A percentile compares a stretch with the other conserved stretches of the same genome.
Conservation (phyloP, 441 rosid species). For the Sinapis alba region DNA sequence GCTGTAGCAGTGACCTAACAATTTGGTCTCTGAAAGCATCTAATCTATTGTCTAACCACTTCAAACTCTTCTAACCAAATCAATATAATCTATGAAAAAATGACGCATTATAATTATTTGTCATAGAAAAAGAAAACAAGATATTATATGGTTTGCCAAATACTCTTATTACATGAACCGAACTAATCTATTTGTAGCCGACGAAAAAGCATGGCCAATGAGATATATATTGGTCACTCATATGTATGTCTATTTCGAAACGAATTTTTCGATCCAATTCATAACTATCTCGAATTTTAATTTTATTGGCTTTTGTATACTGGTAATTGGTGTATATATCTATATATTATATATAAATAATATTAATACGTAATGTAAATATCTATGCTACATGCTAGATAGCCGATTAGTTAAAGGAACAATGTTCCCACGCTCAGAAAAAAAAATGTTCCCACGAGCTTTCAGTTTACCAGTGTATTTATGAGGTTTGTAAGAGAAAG, state of each 20-base stretch:
- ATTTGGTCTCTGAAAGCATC: not conserved
- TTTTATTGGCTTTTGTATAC: not conserved
- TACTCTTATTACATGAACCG: not conserved
- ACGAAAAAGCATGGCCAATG: not conserved
- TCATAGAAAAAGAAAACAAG: not conserved
- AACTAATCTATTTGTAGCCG: not conserved
- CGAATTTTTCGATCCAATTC: not conserved
- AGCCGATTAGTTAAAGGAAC: slow-evolving; percentile 30
- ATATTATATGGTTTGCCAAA: not conserved
- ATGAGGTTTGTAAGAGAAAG: slow-evolving; percentile 48
- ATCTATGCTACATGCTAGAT: not conserved
- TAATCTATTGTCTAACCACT: slow-evolving; percentile 6
- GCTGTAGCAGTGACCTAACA: not conserved
- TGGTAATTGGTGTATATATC: not conserved
- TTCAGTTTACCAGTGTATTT: slow-evolving; percentile 57
- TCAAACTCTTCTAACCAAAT: slow-evolving; percentile 5
- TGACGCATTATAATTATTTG: not conserved
- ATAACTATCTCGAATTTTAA: not conserved
- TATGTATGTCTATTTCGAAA: not conserved
- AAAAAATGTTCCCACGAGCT: slow-evolving; percentile 44
- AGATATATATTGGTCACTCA: not conserved
- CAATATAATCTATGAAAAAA: not conserved
- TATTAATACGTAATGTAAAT: not conserved
- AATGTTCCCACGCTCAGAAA: slow-evolving; percentile 37
- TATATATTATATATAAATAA: not conserved